These are phyloP conservation scores for Eucalyptus microcorys DNA, from an alignment of 345 rosid species.

Conservation along the genomic window DNA sequence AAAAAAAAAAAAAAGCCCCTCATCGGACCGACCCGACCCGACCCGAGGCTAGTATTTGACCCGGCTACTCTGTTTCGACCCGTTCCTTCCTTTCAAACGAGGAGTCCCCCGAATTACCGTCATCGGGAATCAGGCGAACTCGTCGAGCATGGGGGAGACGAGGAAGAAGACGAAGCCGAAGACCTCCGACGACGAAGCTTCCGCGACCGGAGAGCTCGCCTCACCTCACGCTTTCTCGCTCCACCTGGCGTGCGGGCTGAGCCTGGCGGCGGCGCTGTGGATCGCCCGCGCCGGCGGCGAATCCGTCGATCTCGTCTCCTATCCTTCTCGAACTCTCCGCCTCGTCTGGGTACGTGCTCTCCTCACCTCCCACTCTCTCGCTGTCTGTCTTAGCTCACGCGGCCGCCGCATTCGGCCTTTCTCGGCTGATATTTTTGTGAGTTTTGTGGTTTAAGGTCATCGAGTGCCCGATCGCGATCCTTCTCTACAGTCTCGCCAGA, in stretches of 20 bases:
- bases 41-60: not conserved
- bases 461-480: conserved; percentile 31
- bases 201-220: not conserved
- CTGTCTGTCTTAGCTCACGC: not conserved
- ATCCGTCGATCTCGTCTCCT: conserved; percentile 44
- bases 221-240: not conserved
- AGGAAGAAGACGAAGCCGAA: not conserved
- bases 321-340: conserved; percentile 47
- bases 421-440: not conserved
- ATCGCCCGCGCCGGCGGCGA: conserved; percentile 22
- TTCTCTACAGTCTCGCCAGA: conserved; percentile 47
- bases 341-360: conserved; percentile 35
- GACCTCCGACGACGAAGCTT: not conserved
- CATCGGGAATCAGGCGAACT: not conserved
- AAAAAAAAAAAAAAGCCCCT: not conserved
- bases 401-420: not conserved
- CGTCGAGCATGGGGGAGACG: not conserved
- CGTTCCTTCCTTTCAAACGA: not conserved
- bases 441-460: conserved; percentile 15
- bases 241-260: conserved; percentile 32
- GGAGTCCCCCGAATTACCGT: not conserved
- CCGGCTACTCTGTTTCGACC: not conserved
- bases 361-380: not conserved
- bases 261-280: conserved; percentile 33
- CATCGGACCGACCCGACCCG: not conserved